phyloP scores from a whole-genome alignment of 495 filamentous ascomycete genomes.

The Aspergillus saccharolyticus region DNA sequence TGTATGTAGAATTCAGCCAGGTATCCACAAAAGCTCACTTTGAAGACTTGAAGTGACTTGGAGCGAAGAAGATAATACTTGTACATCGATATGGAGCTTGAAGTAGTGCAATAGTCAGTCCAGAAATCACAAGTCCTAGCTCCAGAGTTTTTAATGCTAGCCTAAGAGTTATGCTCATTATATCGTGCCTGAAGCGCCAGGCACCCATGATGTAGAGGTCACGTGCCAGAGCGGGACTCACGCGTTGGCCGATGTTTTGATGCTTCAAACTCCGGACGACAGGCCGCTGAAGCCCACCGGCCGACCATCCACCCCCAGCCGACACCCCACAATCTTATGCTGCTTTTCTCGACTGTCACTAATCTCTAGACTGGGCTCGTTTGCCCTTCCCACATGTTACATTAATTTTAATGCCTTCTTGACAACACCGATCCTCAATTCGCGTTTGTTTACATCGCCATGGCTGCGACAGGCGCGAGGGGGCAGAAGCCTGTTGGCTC shows the following conservation, averaged over 20 bases:
- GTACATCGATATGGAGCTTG: not conserved
- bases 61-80: not conserved
- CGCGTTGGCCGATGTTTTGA: constrained; percentile 29
- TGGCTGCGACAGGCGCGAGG: constrained; percentile 45
- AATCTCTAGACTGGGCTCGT: constrained; percentile 6
- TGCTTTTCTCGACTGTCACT: not conserved
- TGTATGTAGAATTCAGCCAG: not conserved
- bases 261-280: constrained; percentile 16
- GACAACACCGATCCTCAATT: constrained; percentile 4
- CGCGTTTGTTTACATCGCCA: constrained; percentile 41
- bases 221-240: constrained; percentile 19
- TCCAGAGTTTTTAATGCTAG: not conserved
- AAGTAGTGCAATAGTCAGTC: too few species aligned
- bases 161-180: not conserved
- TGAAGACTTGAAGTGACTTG: not conserved
- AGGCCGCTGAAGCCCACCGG: constrained; percentile 8
- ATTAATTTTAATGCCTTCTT: not conserved
- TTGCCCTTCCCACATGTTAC: constrained; percentile 1
- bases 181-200: not conserved
- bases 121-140: too few species aligned
- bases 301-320: constrained; percentile 8
- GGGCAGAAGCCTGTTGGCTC: constrained; percentile 57
- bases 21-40: not conserved
- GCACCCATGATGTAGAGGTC: constrained; percentile 10
- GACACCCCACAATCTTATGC: constrained; percentile 12